These are phyloP conservation scores for Climacium dendroides DNA, from an alignment of 225 moss, liverwort and hornwort genomes.

Conservation along the genomic window DNA sequence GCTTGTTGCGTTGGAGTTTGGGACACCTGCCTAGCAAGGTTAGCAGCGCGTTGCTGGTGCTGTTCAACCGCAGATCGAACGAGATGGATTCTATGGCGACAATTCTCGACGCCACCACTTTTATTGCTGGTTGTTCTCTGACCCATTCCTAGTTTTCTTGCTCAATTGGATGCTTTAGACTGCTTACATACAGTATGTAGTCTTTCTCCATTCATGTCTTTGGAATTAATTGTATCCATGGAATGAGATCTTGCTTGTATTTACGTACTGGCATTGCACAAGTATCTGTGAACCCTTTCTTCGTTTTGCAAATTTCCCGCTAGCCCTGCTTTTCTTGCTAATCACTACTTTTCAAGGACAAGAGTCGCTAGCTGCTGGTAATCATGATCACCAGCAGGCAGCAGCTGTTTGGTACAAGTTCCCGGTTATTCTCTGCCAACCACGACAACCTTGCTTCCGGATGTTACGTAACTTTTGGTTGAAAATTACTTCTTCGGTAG, in stretches of 20 bases:
- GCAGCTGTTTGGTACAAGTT: background rate
- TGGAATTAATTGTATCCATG: background rate
- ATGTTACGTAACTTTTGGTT: background rate
- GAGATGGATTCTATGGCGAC: background rate
- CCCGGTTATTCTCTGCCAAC: background rate
- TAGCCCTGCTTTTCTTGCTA: background rate
- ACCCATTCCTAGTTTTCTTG: background rate
- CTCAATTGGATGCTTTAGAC: background rate
- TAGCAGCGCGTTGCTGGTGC: too few species aligned
- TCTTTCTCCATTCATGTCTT: background rate
- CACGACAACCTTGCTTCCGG: background rate
- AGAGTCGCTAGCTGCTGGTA: background rate
- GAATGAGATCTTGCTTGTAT: background rate
- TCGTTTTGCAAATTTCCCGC: background rate
- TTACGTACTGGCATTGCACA: background rate
- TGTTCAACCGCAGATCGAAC: background rate
- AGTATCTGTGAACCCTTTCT: background rate
- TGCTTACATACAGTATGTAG: background rate
- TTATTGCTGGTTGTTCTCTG: background rate
- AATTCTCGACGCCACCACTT: background rate
- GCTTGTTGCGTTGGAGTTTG: background rate
- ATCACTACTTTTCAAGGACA: background rate
- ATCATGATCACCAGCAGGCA: too few species aligned
- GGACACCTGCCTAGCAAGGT: background rate
- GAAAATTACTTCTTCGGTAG: background rate